Evolutionary conservation across 176 grass and related monocot species (phyloP), one percentile per base, ranked within the genome.

Genomic region (Coix lacrymajobi): DNA sequence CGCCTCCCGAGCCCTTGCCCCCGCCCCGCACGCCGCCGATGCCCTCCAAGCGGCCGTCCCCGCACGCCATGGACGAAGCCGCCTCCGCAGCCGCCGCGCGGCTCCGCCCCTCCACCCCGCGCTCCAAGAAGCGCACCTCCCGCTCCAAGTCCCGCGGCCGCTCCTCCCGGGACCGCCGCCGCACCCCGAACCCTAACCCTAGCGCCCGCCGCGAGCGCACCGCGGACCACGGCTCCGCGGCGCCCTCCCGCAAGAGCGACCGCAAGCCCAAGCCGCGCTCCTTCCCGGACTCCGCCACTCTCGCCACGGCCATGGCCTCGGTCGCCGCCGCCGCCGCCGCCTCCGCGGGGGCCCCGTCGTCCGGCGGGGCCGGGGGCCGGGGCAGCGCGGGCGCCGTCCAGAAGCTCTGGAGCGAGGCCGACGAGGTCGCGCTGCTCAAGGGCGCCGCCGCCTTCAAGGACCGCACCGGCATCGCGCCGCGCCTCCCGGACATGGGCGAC

Each of bases 331-430:
- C 76, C 71, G 15, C 46, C 24, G 11, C 76, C 24, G 20, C 67
- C 36, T 1, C 86, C 4, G 8, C 44, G 22, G 1, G 80, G 4
- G 9, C 38, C 7, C 28, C 44, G 77, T 3, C 49, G 48, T 29
- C 31, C 13, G 39, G 31, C 43, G 9, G 39, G 28, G 10, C 46
- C 62, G 76, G 57, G 12, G 73, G 64, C 16, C 79, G 45, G 8
- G 84, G 67, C 40, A 45, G 40, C 14, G 69, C 69, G 24, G 36
- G 67, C 48, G 41, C 64, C 36, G 38, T 22, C 67, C 79, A 75
- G 60, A 92, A 91, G 85, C 88, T 92, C 85, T 97, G 94, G 94
- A 85, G 43, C 66, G 84, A 93, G 62, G 76, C 80, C 61, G 91
- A 93, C 29, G 88, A 93, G 71, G 54, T 89, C 28, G 76, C 86